These are phyloP conservation scores for Glebionis coronaria DNA, from an alignment of 129 eudicot genomes.

Conservation along the genomic window DNA sequence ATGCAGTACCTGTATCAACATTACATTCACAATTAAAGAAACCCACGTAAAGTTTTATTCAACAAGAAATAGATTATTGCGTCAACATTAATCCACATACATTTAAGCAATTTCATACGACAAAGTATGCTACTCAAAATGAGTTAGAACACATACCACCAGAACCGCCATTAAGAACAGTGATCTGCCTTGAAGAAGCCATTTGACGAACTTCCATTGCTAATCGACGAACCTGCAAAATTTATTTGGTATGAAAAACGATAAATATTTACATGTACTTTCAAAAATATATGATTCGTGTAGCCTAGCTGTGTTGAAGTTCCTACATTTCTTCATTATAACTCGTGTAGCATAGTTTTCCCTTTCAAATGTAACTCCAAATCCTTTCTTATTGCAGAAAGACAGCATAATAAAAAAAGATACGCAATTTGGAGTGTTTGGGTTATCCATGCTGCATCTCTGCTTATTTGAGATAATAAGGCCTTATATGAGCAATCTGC, in stretches of 20 bases:
- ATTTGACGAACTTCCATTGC: constrained; percentile 79
- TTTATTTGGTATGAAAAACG: background rate
- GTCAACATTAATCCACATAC: background rate
- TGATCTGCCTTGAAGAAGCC: constrained; percentile 66
- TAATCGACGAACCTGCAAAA: constrained; percentile 69
- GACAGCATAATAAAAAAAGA: background rate
- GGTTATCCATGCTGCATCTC: too few species aligned
- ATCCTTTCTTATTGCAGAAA: background rate
- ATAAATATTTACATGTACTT: background rate
- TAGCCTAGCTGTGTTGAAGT: background rate
- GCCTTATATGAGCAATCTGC: too few species aligned
- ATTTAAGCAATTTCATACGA: constrained; percentile 1
- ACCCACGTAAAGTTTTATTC: constrained; percentile 3
- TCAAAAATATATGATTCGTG: background rate
- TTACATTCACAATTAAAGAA: background rate
- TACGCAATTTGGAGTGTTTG: too few species aligned
- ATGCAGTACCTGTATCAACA: constrained; percentile 38
- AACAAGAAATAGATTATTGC: background rate
- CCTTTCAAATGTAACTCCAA: background rate
- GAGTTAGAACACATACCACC: constrained; percentile 41
- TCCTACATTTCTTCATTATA: constrained; percentile 2
- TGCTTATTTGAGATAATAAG: too few species aligned
- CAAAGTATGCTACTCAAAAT: constrained; percentile 9
- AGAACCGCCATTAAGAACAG: constrained; percentile 70
- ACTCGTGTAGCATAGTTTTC: too few species aligned